phyloP scores from a whole-genome alignment of 2,329 filamentous ascomycete genomes.

The Aspergillus viridinutans region DNA sequence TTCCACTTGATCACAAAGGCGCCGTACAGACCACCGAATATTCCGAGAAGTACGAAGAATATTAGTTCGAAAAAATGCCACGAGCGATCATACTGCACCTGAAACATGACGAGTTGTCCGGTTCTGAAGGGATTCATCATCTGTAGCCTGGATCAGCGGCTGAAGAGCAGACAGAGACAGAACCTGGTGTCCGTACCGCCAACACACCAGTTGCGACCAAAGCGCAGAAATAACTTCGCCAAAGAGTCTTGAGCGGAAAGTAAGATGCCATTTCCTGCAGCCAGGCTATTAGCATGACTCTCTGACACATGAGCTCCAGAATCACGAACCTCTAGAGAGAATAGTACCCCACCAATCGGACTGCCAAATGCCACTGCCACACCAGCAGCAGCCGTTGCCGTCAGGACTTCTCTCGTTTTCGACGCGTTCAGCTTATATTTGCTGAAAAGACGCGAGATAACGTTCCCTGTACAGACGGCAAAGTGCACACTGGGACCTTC shows the following conservation, averaged over 20 bases:
- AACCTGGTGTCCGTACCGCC: constrained; percentile 48
- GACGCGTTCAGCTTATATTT: constrained; percentile 90
- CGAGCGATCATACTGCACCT: constrained; percentile 87
- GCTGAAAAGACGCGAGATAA: constrained; percentile 86
- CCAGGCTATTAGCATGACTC: constrained; percentile 12
- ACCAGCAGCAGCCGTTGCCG: constrained; percentile 88
- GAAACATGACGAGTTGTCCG: constrained; percentile 98
- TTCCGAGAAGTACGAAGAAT: constrained; percentile 86
- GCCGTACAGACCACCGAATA: constrained; percentile 92
- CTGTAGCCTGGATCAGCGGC: constrained; percentile 26
- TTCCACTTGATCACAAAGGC: constrained; percentile 99
- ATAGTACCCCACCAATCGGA: constrained; percentile 92
- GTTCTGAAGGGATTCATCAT: constrained; percentile 98
- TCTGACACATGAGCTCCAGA: background rate
- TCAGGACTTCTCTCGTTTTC: constrained; percentile 92
- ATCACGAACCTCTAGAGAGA: constrained; percentile 70
- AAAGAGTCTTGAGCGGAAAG: constrained; percentile 95
- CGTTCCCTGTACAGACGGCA: constrained; percentile 93
- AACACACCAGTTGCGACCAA: constrained; percentile 89
- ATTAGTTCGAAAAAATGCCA: constrained; percentile 98
- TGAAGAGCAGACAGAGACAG: background rate
- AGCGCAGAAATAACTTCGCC: constrained; percentile 97
- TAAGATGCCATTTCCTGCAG: constrained; percentile 83
- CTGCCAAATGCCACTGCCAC: constrained; percentile 96
- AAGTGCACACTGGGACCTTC: constrained; percentile 99